Percentiles rank a stretch among this genome's conserved stretches.
These are phyloP conservation scores for Pseudogymnoascus verrucosus DNA, from an alignment of 2,329 filamentous ascomycete genomes.

Conservation along the genomic window DNA sequence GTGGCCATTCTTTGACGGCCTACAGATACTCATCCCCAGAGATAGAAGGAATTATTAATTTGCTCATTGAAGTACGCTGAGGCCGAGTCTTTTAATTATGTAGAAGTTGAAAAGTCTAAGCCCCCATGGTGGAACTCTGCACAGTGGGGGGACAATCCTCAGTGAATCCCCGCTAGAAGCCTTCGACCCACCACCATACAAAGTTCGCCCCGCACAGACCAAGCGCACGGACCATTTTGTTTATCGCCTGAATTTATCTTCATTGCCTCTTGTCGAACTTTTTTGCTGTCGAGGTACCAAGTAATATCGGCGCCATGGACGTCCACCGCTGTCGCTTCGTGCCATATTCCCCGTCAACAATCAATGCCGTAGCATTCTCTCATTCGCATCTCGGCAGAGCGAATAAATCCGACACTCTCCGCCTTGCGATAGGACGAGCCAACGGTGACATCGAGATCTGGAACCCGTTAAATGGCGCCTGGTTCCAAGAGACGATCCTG, in stretches of 20 bases:
- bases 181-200: neutral
- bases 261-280: constrained; percentile 10
- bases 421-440: constrained; percentile 81
- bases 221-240: constrained; percentile 7
- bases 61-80: neutral
- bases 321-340: constrained; percentile 96
- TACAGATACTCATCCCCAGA: neutral
- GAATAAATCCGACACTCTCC: constrained; percentile 51
- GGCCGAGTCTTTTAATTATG: neutral
- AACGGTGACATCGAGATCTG: constrained; percentile 98
- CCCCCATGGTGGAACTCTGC: neutral
- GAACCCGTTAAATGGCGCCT: constrained; percentile 69
- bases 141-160: neutral
- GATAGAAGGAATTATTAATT: neutral
- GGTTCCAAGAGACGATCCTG: constrained; percentile 85
- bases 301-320: constrained; percentile 56
- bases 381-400: constrained; percentile 51
- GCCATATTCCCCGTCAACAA: constrained; percentile 80
- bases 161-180: neutral
- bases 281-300: constrained; percentile 10
- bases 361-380: constrained; percentile 92
- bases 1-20: constrained; percentile 61
- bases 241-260: constrained; percentile 10
- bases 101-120: neutral
- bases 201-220: constrained; percentile 1